Evolutionary conservation across 2,329 filamentous ascomycete genomes (phyloP), one percentile per base, ranked within the genome.

Genomic region (Botrytis hyacinthi): DNA sequence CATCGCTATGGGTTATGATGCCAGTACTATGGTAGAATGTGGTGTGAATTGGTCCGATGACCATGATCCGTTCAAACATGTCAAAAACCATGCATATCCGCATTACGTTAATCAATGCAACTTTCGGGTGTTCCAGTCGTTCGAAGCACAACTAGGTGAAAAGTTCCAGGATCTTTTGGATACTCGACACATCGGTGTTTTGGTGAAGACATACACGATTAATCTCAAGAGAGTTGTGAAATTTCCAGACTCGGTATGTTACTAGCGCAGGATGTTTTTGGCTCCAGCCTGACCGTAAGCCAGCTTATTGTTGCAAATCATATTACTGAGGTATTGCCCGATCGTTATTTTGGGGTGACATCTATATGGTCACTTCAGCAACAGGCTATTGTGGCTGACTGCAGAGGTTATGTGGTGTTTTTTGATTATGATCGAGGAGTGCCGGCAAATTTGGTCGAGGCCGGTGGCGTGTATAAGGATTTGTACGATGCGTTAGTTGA

Each of bases 1-100:
- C 26, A 61, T 32, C 22, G 72, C 72, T n/a, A 71, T 65, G 72
- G 72, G 72, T 26, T 73, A 73, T 51, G 72, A 73, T 60, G 18
- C 60, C 48, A 46, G 46, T 26, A 71, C 60, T 29, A 73, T 73
- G 72, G 60, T 66, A 16, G 57, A 65, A 70, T 51, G 42, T 37
- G 61, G 57, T 44, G 46, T 73, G 20, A 57, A 22, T 59, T 73
- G 72, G 72, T 32, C 66, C 59, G 44, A 70, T 40, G 66, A 71
- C 32, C 72, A 62, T 37, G 72, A 71, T 63, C 46, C 67, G 1
- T 59, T 65, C 20, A 37, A 63, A 46, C 61, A 67, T 48, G 70
- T 51, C 16, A 73, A 62, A 42, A 69, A 35, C 14, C 26, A 37
- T 29, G 42, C 71, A 6, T 69, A 69, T 29, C 9, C 57, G 29